Conservation (phyloP, 108 stramenopile genomes). For the Cylindrotheca fusiformis region DNA sequence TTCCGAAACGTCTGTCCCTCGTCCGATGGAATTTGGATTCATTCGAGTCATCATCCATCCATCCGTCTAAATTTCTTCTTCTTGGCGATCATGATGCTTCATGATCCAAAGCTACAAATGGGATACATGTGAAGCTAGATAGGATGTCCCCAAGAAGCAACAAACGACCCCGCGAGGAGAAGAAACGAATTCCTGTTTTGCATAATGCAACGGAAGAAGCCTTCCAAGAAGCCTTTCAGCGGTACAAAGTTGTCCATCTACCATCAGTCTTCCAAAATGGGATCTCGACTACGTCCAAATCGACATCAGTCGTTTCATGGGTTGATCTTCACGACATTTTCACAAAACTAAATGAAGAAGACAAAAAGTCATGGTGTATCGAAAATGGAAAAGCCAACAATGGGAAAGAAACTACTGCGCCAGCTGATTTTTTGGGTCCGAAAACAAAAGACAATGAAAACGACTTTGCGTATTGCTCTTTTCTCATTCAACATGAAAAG, state of each 20-base stretch:
- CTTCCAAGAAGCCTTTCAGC: background rate
- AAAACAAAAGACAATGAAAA: background rate
- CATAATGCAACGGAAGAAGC: background rate
- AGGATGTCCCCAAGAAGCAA: background rate
- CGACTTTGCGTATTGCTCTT: constrained; percentile 74
- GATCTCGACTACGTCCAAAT: background rate
- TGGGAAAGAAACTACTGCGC: constrained; percentile 10
- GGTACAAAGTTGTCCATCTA: background rate
- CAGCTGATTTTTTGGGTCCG: background rate
- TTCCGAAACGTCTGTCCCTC: no score
- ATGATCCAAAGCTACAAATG: no score
- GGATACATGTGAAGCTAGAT: no score
- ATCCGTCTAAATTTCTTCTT: no score
- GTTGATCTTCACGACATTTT: constrained; percentile 31
- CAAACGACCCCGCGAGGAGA: background rate
- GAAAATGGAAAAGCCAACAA: constrained; percentile 34
- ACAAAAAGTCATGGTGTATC: constrained; percentile 70
- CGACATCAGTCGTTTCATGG: constrained; percentile 4
- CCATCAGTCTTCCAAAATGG: background rate
- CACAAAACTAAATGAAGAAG: constrained; percentile 38
- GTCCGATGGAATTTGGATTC: no score
- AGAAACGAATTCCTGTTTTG: background rate
- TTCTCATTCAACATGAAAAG: constrained; percentile 70
- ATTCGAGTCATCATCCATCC: no score
- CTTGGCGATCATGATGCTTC: no score